Evolutionary conservation across 495 filamentous ascomycete species (phyloP).

Genomic region (Talaromyces adpressus): DNA sequence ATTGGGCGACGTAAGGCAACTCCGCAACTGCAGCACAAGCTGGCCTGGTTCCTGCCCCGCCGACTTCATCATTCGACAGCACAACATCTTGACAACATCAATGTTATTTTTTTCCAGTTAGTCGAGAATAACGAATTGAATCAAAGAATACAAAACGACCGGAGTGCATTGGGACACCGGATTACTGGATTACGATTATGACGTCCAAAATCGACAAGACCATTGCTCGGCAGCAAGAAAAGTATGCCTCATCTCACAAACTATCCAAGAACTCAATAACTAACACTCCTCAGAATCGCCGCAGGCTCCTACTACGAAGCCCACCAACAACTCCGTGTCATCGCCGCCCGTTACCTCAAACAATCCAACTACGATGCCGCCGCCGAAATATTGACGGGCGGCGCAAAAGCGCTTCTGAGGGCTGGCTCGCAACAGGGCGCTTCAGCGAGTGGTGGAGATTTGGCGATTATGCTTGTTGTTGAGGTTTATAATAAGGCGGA

Average conservation of each 20-base stretch:
- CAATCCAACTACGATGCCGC: slow-evolving; percentile 73
- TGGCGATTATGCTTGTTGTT: slow-evolving; percentile 74
- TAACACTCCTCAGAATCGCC: slow-evolving; percentile 55
- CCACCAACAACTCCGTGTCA: slow-evolving; percentile 91
- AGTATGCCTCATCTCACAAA: slow-evolving; percentile 33
- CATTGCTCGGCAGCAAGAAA: slow-evolving; percentile 62
- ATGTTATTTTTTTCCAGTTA: background rate
- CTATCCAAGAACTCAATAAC: slow-evolving; percentile 2
- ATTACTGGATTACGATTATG: slow-evolving; percentile 26
- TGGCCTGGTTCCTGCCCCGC: slow-evolving; percentile 13
- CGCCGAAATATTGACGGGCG: slow-evolving; percentile 76
- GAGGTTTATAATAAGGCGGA: slow-evolving; percentile 84
- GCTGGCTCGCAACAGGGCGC: slow-evolving; percentile 70
- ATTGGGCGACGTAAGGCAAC: background rate
- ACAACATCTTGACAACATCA: background rate
- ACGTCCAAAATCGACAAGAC: slow-evolving; percentile 66
- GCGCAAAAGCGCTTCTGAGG: slow-evolving; percentile 75
- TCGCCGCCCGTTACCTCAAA: slow-evolving; percentile 88
- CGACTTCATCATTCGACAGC: slow-evolving; percentile 9
- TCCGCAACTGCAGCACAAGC: background rate
- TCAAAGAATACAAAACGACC: background rate
- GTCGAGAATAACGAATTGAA: background rate
- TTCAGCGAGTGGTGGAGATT: slow-evolving; percentile 78
- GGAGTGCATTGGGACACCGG: background rate
- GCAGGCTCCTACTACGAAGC: slow-evolving; percentile 96